Evolutionary conservation across 305 asterid genomes (phyloP).

Genomic region (Plantago lanceolata): DNA sequence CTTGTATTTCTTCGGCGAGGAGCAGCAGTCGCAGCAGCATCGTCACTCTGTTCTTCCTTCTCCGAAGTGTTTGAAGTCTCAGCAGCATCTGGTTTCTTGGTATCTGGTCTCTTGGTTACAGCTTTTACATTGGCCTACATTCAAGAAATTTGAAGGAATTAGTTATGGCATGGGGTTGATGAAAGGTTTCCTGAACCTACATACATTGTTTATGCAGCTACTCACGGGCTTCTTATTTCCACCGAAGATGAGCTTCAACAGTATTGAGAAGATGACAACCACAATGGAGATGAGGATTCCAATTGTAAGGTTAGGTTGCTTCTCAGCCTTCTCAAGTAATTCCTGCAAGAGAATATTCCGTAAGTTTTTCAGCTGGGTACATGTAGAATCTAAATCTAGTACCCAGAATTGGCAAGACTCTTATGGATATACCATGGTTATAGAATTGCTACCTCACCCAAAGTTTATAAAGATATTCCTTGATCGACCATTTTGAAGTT

Average conservation of each 20-base stretch:
- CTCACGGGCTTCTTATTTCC: conserved; percentile 69
- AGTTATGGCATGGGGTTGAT: too few species aligned
- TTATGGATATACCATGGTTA: too few species aligned
- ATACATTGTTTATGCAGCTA: conserved; percentile 25
- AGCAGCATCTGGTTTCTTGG: conserved; percentile 39
- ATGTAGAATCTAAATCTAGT: too few species aligned
- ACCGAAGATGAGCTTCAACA: conserved; percentile 65
- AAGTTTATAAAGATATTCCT: too few species aligned
- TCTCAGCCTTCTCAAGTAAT: conserved; percentile 78
- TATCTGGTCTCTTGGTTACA: conserved; percentile 34
- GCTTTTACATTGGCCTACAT: too few species aligned
- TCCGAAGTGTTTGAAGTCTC: conserved; percentile 51
- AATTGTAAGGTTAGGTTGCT: conserved; percentile 70
- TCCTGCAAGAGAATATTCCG: conserved; percentile 41
- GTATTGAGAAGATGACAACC: conserved; percentile 48
- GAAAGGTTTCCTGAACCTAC: too few species aligned
- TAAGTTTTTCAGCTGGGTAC: too few species aligned
- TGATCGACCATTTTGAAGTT: too few species aligned
- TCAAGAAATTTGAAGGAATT: too few species aligned
- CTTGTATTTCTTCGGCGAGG: conserved; percentile 61
- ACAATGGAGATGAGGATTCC: conserved; percentile 50
- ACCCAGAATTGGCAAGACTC: too few species aligned
- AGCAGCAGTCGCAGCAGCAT: conserved; percentile 30
- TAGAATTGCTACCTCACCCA: too few species aligned
- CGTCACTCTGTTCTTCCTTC: conserved; percentile 51